These are phyloP conservation scores for Fusarium nanum DNA, from an alignment of 2,329 filamentous ascomycete species.

Conservation along the genomic window DNA sequence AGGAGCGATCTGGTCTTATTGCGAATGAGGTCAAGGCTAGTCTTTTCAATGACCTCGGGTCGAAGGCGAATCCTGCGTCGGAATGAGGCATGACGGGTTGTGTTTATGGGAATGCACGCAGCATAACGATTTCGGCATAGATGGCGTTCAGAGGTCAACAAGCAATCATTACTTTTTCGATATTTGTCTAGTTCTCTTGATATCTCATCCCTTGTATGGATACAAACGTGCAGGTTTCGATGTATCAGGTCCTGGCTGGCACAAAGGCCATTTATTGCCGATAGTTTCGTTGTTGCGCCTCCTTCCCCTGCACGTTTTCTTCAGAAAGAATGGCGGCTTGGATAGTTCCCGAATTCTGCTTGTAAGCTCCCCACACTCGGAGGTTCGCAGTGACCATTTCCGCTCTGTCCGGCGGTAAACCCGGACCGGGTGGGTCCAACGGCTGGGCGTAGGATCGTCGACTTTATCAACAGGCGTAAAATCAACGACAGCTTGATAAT, in stretches of 20 bases:
- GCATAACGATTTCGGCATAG: conserved; percentile 42
- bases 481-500: not conserved
- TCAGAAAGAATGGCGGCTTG: not conserved
- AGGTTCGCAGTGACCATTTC: conserved; percentile 1
- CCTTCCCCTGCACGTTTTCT: not conserved
- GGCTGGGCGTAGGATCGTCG: not conserved
- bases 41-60: conserved; percentile 64
- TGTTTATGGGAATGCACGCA: conserved; percentile 36
- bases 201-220: not conserved
- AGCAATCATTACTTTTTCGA: conserved; percentile 18
- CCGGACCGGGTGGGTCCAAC: conserved; percentile 10
- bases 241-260: too few relatives aligned
- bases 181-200: not conserved
- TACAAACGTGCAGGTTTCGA: not conserved
- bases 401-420: not conserved
- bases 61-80: conserved; percentile 30
- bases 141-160: conserved; percentile 47
- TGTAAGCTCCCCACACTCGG: not conserved
- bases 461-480: conserved; percentile 7
- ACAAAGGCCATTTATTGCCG: not conserved
- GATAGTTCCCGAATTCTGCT: not conserved
- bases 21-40: conserved; percentile 72
- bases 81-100: conserved; percentile 26
- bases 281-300: not conserved
- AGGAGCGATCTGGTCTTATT: conserved; percentile 72